Evolutionary conservation across 768 basidiomycete genomes (phyloP).

Genomic region (Tulasnella sp.): DNA sequence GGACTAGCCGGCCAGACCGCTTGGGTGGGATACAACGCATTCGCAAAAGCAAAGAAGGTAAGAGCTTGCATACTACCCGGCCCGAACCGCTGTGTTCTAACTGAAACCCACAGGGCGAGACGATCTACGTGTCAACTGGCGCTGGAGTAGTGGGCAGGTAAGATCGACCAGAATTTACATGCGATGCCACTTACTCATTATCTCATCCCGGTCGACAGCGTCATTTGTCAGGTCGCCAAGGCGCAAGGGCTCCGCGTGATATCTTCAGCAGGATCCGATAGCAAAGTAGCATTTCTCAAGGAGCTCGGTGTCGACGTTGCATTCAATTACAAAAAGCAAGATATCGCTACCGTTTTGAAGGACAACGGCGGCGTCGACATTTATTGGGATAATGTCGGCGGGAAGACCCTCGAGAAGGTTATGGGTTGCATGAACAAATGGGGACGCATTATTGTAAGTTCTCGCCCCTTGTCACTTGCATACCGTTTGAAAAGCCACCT

Average conservation of each 20-base stretch:
- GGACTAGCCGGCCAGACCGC: slow-evolving; percentile 35
- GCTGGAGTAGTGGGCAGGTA: slow-evolving; percentile 52
- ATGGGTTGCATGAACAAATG: slow-evolving; percentile 24
- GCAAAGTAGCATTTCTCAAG: slow-evolving; percentile 56
- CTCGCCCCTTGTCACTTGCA: background rate
- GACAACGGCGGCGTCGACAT: slow-evolving; percentile 53
- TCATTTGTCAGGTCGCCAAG: slow-evolving; percentile 41
- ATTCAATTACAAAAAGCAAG: slow-evolving; percentile 65
- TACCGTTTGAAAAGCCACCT: background rate
- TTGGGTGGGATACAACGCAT: background rate
- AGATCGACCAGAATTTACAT: background rate
- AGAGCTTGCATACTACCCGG: background rate
- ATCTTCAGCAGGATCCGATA: slow-evolving; percentile 60
- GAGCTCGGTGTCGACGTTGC: slow-evolving; percentile 56
- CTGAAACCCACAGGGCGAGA: slow-evolving; percentile 38
- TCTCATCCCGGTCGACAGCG: background rate
- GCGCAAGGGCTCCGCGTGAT: slow-evolving; percentile 51
- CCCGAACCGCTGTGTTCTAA: background rate
- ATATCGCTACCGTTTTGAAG: slow-evolving; percentile 44
- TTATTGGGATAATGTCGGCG: slow-evolving; percentile 35
- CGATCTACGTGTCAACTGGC: slow-evolving; percentile 44
- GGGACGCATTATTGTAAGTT: slow-evolving; percentile 26
- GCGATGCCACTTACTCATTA: background rate
- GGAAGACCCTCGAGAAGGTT: slow-evolving; percentile 28
- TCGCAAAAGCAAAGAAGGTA: background rate